Percentiles rank a stretch among this genome's conserved stretches.
Conservation (phyloP, 371 early-diverging fungal genomes). For the Mortierella sp. region DNA sequence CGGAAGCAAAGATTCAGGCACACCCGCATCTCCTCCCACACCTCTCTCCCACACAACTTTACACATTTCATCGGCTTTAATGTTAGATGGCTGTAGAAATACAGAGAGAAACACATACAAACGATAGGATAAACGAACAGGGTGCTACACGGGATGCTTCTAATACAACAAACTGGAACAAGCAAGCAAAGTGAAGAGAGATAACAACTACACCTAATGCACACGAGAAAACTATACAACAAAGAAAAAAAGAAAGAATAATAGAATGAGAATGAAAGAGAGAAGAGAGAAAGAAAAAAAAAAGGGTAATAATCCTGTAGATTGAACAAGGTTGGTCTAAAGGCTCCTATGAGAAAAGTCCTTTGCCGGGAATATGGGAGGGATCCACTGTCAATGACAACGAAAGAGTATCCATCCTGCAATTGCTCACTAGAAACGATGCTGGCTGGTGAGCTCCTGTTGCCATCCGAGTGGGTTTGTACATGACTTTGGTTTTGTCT, state of each 20-base stretch:
- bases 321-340: background rate
- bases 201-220: no score
- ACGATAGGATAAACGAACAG: constrained; percentile 6
- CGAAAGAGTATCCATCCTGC: background rate
- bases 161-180: background rate
- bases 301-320: background rate
- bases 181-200: no score
- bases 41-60: no score
- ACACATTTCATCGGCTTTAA: background rate
- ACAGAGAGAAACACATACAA: background rate
- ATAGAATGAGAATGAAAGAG: constrained; percentile 3
- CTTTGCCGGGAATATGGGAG: constrained; percentile 14
- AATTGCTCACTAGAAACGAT: constrained; percentile 1
- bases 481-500: background rate
- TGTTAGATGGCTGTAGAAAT: constrained; percentile 1
- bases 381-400: constrained; percentile 2
- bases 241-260: background rate
- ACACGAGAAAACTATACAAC: background rate
- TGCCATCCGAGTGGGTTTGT: no score
- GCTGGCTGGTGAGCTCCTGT: background rate
- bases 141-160: constrained; percentile 1
- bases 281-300: constrained; percentile 6
- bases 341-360: no score
- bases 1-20: no score
- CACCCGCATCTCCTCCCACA: no score